Base-by-base conservation (phyloP, 2,329 filamentous ascomycete genomes). In the Scolecobasidium constrictum region DNA sequence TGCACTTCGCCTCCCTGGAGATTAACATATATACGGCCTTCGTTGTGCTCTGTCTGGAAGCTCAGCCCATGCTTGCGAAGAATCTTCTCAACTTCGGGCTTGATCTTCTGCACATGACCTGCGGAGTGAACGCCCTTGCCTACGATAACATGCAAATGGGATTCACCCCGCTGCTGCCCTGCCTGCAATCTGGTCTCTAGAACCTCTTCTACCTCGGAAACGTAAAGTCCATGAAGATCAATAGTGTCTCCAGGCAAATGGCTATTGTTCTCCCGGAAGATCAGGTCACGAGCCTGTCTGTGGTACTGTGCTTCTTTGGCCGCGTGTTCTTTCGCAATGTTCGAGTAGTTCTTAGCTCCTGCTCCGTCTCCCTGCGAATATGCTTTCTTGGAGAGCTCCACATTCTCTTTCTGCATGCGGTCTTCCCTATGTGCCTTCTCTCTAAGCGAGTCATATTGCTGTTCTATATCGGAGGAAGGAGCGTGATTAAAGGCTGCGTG, bases 141-240 rank as follows among this genome's bases (percentile, higher is more conserved):
- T 21, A 96, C 90, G 55, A 98, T 95, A 33, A 94, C 88, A 65
- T 94, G 87, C 44, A 98, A 67, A 65, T 94, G 86, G 16, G 69
- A 77, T 66, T 94, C 82, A 1, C 85, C 85, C 26, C 77, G 73
- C 42, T 73, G 62, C 58, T 78, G 77, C 46, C 87, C 87, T 51
- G 84, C 80, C 51, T 77, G 76, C 56, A 98, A 94, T 51, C 92
- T 75, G 62, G 85, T 72, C 65, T 90, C 85, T 17, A 96, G 69
- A 45, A 95, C 92, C 49, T 86, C 77, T 68, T 94, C 87, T 4
- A 92, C 92, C 67, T 96, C 92, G 59, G 94, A 86, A 46, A 94
- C 88, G 55, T 83, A 95, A 57, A 93, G 83, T 3, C 92, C 92
- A 61, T 98, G 92, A 38, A 98, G 71, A 64, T 98, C 92, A 53